Evolutionary conservation across 192 early-diverging fungal genomes (phyloP).

Genomic region (Globomyces pollinis-pini): DNA sequence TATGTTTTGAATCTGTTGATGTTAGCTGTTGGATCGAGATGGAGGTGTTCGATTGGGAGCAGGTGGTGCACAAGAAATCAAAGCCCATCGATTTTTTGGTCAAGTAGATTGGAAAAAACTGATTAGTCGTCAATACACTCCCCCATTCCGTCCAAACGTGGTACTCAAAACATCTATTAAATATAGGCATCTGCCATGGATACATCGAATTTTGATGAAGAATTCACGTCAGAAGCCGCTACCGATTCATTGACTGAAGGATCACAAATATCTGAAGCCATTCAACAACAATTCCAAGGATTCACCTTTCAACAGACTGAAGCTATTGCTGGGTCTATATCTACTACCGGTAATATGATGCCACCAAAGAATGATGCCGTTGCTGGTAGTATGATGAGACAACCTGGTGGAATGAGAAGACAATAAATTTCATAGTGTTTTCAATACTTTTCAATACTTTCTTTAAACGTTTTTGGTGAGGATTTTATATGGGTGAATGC

Average conservation of each 20-base stretch:
- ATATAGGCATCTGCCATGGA: conserved; percentile 70
- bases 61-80: conserved; percentile 43
- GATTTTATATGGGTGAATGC: no score
- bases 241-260: conserved; percentile 80
- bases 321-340: background rate
- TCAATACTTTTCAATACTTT: no score
- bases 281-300: conserved; percentile 92
- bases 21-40: conserved; percentile 53
- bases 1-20: background rate
- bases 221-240: conserved; percentile 84
- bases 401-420: background rate
- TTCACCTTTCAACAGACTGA: conserved; percentile 63
- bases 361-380: background rate
- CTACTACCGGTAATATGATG: background rate
- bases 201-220: conserved; percentile 71
- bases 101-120: conserved; percentile 56
- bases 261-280: conserved; percentile 70
- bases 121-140: conserved; percentile 13
- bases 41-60: conserved; percentile 50
- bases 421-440: no score
- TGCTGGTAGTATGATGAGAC: background rate
- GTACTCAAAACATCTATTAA: conserved; percentile 68
- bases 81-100: conserved; percentile 59
- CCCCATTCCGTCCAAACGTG: conserved; percentile 35
- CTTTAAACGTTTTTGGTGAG: no score